phyloP scores from a whole-genome alignment of 305 asterid genomes.

The Withania somnifera region DNA sequence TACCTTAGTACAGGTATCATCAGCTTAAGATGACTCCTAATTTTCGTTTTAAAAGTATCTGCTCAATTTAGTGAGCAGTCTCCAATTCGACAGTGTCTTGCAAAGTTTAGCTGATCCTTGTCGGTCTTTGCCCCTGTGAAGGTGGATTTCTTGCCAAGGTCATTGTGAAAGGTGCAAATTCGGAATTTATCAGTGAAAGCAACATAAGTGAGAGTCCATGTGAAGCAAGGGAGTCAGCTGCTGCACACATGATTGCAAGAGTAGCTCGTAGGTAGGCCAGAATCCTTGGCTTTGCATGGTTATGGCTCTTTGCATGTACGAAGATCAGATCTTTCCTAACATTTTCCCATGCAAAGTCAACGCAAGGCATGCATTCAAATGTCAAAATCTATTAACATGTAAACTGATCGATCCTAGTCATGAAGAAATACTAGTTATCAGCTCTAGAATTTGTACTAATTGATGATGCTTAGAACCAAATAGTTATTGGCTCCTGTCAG shows the following conservation, averaged over 20 bases:
- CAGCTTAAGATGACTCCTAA: not conserved
- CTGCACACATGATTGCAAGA: conserved; percentile 3
- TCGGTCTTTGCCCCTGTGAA: not conserved
- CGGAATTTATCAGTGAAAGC: not conserved
- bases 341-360: not conserved
- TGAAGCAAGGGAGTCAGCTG: conserved; percentile 6
- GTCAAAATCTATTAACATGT: not conserved
- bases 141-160: conserved; percentile 10
- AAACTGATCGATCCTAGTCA: not conserved
- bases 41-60: not conserved
- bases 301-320: not conserved
- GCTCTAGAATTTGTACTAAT: not conserved
- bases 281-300: not conserved
- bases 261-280: not conserved
- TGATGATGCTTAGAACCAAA: not conserved
- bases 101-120: not conserved
- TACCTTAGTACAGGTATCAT: not conserved
- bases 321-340: not conserved
- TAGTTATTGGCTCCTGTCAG: not conserved
- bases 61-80: not conserved
- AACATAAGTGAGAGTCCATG: not conserved
- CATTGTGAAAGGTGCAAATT: not conserved
- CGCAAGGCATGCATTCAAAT: not conserved
- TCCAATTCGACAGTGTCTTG: not conserved
- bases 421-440: not conserved